These are phyloP conservation scores for Rubia peregrina DNA, from an alignment of 305 asterid genomes.

Conservation along the genomic window DNA sequence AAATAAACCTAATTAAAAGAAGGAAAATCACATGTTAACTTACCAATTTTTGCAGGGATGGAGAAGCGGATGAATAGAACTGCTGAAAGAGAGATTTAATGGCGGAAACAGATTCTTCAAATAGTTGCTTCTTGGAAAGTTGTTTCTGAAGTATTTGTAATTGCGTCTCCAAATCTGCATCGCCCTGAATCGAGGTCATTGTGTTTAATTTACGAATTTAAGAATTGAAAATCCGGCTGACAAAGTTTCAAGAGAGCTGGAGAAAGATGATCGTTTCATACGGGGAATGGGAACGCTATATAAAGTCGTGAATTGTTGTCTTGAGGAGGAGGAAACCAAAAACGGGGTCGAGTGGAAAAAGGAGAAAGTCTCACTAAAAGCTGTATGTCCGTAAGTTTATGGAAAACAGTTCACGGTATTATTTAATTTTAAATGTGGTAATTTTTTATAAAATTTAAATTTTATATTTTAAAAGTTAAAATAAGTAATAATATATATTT, in stretches of 20 bases:
- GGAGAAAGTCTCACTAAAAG: too few species aligned
- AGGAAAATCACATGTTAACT: not conserved
- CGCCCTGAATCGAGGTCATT: slow-evolving; percentile 28
- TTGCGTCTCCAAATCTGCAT: slow-evolving; percentile 41
- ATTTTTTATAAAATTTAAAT: too few species aligned
- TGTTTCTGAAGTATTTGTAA: slow-evolving; percentile 71
- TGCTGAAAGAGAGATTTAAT: slow-evolving; percentile 66
- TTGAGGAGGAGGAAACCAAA: slow-evolving; percentile 16
- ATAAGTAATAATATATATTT: too few species aligned
- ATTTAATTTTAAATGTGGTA: too few species aligned
- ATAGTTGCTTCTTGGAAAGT: slow-evolving; percentile 63
- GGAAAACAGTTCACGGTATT: too few species aligned
- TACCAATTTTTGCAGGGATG: slow-evolving; percentile 62
- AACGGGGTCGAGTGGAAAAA: too few species aligned
- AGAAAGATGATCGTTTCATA: slow-evolving; percentile 1
- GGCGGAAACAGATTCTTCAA: slow-evolving; percentile 66
- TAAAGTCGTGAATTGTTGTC: slow-evolving; percentile 6
- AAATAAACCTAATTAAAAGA: not conserved
- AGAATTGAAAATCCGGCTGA: not conserved
- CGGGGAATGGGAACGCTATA: not conserved
- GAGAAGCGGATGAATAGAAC: slow-evolving; percentile 63
- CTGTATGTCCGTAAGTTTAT: too few species aligned
- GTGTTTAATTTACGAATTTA: slow-evolving; percentile 25
- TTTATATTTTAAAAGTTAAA: too few species aligned
- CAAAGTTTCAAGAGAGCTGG: not conserved